Conservation (phyloP, 768 basidiomycete species). For the Gymnopilus junonius region DNA sequence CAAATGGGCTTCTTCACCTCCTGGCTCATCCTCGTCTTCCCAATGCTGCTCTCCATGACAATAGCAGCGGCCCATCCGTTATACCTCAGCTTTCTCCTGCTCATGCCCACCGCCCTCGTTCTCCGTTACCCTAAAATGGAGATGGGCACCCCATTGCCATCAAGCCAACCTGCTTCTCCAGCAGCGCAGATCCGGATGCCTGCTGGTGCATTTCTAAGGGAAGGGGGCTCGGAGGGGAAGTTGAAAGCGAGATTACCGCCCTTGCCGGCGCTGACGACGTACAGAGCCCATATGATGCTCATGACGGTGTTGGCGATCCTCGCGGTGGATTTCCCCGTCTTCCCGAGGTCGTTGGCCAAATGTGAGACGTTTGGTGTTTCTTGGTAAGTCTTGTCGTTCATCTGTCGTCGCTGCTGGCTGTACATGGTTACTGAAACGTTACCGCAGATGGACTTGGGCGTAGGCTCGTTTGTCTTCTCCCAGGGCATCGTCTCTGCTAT, state of each 20-base stretch:
- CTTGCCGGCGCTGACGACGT: conserved; percentile 81
- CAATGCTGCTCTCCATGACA: conserved; percentile 85
- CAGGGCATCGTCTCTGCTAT: conserved; percentile 92
- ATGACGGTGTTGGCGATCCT: conserved; percentile 91
- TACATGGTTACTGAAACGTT: too few species aligned
- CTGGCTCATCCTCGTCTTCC: conserved; percentile 70
- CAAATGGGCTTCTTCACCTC: conserved; percentile 49
- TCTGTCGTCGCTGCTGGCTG: conserved; percentile 1
- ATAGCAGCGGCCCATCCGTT: conserved; percentile 64
- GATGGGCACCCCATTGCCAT: conserved; percentile 57
- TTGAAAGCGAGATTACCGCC: conserved; percentile 37
- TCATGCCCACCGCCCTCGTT: conserved; percentile 48
- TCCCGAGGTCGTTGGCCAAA: conserved; percentile 87
- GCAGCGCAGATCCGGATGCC: conserved; percentile 14
- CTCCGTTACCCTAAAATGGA: conserved; percentile 46
- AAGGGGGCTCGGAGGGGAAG: background rate
- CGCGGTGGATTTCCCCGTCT: conserved; percentile 94
- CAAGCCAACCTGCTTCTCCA: conserved; percentile 33
- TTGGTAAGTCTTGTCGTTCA: conserved; percentile 56
- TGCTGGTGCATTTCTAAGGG: background rate
- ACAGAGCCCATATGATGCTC: conserved; percentile 94
- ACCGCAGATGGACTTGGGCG: conserved; percentile 99
- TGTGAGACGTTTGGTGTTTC: conserved; percentile 95
- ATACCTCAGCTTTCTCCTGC: conserved; percentile 52
- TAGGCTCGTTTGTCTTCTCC: conserved; percentile 97